phyloP scores from a whole-genome alignment of 306 rosid genomes.

The Malus orientalis region DNA sequence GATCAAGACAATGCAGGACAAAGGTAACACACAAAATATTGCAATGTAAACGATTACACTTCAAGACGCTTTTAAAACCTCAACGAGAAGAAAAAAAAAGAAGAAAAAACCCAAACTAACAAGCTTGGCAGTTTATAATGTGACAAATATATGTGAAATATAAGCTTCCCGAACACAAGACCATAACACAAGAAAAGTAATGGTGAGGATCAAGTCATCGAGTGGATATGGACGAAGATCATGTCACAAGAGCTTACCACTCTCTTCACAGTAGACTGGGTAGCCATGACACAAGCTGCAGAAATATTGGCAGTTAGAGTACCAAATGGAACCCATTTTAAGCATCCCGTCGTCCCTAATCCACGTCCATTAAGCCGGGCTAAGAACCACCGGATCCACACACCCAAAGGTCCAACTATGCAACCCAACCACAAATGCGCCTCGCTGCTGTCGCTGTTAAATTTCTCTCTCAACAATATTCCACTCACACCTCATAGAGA shows the following conservation, averaged over 20 bases:
- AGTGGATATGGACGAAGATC: background rate
- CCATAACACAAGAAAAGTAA: background rate
- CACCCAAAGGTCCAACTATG: slow-evolving; percentile 73
- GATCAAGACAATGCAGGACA: background rate
- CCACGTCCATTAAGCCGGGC: slow-evolving; percentile 62
- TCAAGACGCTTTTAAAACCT: no score
- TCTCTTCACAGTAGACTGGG: slow-evolving; percentile 44
- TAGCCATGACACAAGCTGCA: slow-evolving; percentile 78
- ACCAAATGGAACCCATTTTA: slow-evolving; percentile 68
- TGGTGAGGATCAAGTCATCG: no score
- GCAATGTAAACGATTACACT: background rate
- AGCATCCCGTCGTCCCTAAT: slow-evolving; percentile 39
- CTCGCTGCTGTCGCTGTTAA: slow-evolving; percentile 24
- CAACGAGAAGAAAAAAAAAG: no score
- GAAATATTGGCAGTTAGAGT: slow-evolving; percentile 73
- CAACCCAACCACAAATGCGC: slow-evolving; percentile 63
- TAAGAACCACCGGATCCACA: slow-evolving; percentile 78
- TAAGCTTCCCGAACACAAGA: background rate
- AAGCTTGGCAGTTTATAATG: background rate
- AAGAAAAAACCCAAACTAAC: no score
- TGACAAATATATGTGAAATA: background rate
- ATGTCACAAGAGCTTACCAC: slow-evolving; percentile 34
- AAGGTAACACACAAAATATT: background rate
- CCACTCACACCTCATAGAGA: slow-evolving; percentile 42
- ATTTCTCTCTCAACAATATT: slow-evolving; percentile 25